These are phyloP conservation scores for Volvox africanus DNA, from an alignment of 139 green algal genomes.

Conservation along the genomic window DNA sequence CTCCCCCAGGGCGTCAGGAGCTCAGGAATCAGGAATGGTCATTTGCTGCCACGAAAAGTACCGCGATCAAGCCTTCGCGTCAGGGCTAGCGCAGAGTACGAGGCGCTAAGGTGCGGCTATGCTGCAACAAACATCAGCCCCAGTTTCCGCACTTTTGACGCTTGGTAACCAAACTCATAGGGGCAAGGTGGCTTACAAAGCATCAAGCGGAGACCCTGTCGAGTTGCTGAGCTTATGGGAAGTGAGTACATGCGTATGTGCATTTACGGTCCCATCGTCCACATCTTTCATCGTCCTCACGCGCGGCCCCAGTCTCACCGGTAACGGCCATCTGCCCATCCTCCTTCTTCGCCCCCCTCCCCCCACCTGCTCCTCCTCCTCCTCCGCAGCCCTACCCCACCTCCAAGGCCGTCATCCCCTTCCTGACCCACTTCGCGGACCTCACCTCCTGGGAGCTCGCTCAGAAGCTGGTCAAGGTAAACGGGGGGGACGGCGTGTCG, in stretches of 20 bases:
- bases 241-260: constrained; percentile 40
- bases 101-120: constrained; percentile 38
- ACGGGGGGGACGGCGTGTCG: too few relatives aligned
- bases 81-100: constrained; percentile 42
- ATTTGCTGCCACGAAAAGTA: too few relatives aligned
- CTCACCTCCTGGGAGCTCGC: constrained; percentile 79
- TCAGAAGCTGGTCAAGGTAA: constrained; percentile 69
- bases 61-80: background rate
- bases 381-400: constrained; percentile 18
- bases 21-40: too few relatives aligned
- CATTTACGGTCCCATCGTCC: too few relatives aligned
- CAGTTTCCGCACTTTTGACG: background rate
- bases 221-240: constrained; percentile 64
- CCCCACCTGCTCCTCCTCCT: background rate
- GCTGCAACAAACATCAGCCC: background rate
- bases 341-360: background rate
- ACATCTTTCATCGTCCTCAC: too few relatives aligned
- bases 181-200: constrained; percentile 43
- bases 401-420: constrained; percentile 63
- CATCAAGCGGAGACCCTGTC: constrained; percentile 48
- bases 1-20: too few relatives aligned
- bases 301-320: too few relatives aligned
- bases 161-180: background rate
- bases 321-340: too few relatives aligned
- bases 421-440: constrained; percentile 87